Conservation (phyloP, 805 yeast species). For the Candida koratica region DNA sequence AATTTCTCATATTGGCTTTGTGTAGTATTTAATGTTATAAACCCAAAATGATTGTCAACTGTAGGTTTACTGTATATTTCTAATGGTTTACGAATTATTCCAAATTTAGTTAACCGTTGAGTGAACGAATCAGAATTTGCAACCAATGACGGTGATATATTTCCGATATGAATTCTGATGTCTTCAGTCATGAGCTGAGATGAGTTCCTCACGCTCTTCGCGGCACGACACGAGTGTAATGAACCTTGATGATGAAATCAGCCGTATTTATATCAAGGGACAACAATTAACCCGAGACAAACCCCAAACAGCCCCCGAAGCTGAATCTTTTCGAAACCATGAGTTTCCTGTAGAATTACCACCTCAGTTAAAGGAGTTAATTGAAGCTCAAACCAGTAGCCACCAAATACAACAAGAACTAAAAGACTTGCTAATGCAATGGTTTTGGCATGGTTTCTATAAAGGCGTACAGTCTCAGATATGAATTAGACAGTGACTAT, state of each 20-base stretch:
- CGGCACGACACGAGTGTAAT: no score
- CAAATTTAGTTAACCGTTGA: conserved; percentile 59
- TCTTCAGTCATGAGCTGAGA: conserved; percentile 4
- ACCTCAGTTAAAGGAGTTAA: conserved; percentile 13
- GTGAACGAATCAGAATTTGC: conserved; percentile 44
- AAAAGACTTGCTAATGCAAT: conserved; percentile 23
- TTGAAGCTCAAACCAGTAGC: conserved; percentile 16
- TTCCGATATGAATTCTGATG: conserved; percentile 60
- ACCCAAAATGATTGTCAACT: conserved; percentile 59
- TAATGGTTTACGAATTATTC: conserved; percentile 45
- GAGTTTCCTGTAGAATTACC: conserved; percentile 4
- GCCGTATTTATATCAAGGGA: neutral
- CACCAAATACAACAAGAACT: conserved; percentile 21
- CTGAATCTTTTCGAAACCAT: neutral
- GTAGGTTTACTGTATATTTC: conserved; percentile 55
- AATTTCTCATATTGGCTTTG: conserved; percentile 47
- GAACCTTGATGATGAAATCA: conserved; percentile 1
- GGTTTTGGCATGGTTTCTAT: conserved; percentile 34
- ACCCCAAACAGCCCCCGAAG: neutral
- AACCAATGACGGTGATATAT: conserved; percentile 53
- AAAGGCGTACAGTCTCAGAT: conserved; percentile 16
- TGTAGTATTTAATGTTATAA: conserved; percentile 53
- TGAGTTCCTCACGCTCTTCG: conserved; percentile 5
- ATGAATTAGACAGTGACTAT: neutral
- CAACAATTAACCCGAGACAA: conserved; percentile 1